Base-by-base conservation (phyloP, 169 alveolate species). In the Plasmodium coatneyi region DNA sequence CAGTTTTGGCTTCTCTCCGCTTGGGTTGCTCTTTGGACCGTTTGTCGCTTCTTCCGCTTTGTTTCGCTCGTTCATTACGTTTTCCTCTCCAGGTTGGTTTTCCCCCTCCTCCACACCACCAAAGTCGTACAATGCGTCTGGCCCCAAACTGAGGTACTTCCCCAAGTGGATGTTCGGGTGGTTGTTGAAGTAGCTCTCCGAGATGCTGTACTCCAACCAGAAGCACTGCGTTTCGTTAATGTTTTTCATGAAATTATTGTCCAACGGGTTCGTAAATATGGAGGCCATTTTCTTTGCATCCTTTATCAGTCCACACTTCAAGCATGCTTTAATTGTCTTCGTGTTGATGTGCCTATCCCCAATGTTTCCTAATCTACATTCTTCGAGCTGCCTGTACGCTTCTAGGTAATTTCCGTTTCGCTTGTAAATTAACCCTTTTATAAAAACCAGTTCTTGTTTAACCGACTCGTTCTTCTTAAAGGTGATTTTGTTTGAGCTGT, bases 381-480 rank as follows among this genome's bases (percentile, higher is more conserved):
- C 16, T 79, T 89, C 94, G 39, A 89, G 49, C 36, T 41, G 71
- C 71, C 46, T 89, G 72, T 78, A 89, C 30, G 94, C 87, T 14
- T 43, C 78, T 89, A 89, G 22, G 71, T 89, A 89, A 66, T 78
- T 89, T 10, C 94, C 94, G 71, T 89, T 89, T 60, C 94, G 70
- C 71, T 89, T 89, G 81, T 89, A 89, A 34, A 89, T 89, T 78
- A 89, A 78, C n/a, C 94, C 94, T 79, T 89, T 89, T 41, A 78
- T 89, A 79, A 89, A 89, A 60, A 89, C 49, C 46, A 89, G 30
- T 60, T 89, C 94, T 41, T 89, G 82, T 89, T 79, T 89, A 25
- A 89, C 30, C 30, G 19, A 39, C 71, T 79, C 82, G 49, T 89
- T 89, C 0, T 4, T 46, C 39, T 89, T 89, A 30, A 78, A 41